A percentile compares a stretch with the other conserved stretches of the same genome.
These are phyloP conservation scores for Auricularia sp. DNA, from an alignment of 768 basidiomycete genomes.

Conservation along the genomic window DNA sequence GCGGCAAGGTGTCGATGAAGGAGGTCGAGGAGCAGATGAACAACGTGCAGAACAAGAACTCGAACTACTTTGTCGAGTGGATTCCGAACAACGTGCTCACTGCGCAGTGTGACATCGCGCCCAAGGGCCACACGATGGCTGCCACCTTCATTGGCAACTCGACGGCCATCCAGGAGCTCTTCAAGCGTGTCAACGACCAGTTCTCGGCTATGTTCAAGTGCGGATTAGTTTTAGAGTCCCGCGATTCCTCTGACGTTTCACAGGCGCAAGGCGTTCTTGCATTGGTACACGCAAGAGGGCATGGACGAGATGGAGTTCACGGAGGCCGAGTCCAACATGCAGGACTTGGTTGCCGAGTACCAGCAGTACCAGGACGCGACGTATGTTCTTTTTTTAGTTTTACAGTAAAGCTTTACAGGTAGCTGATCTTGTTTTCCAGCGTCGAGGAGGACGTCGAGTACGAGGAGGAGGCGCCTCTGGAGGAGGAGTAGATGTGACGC, in stretches of 20 bases:
- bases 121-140: conserved; percentile 91
- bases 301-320: conserved; percentile 99
- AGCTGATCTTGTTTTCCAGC: conserved; percentile 25
- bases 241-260: not conserved
- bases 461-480: conserved; percentile 61
- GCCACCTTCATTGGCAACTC: conserved; percentile 97
- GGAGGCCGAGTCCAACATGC: conserved; percentile 98
- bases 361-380: conserved; percentile 94
- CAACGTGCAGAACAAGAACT: conserved; percentile 94
- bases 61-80: conserved; percentile 98
- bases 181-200: conserved; percentile 97
- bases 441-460: conserved; percentile 84
- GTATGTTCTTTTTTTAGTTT: conserved; percentile 36
- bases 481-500: conserved; percentile 39
- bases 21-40: conserved; percentile 99
- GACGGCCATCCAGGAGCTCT: conserved; percentile 93
- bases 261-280: conserved; percentile 85
- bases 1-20: conserved; percentile 99
- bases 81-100: conserved; percentile 98
- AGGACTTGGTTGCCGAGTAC: conserved; percentile 96
- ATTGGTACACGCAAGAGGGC: conserved; percentile 99
- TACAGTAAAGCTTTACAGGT: not conserved
- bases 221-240: not conserved
- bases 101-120: conserved; percentile 96
- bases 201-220: conserved; percentile 97